Evolutionary conservation across 2,329 filamentous ascomycete species (phyloP), one percentile per base, ranked within the genome.

Genomic region (Hymenoscyphus fructigenus): DNA sequence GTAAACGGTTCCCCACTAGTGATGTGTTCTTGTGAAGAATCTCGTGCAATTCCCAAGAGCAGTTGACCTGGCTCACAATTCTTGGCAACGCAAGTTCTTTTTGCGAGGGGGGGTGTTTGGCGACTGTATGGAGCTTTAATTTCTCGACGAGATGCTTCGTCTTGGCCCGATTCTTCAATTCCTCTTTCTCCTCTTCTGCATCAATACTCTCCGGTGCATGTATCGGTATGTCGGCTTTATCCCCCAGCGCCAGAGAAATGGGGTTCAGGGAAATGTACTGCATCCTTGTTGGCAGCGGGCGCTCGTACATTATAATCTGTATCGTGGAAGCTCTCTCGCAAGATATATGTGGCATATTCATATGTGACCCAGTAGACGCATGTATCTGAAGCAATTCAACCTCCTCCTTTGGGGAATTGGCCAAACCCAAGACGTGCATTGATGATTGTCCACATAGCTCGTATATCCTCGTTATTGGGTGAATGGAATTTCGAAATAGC

Each of bases 31-130:
- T 94, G 72, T 97, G 92, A 70, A 99, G 82, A 47, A 97, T 82
- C 70, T 88, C 84, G 67, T 95, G 90, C 64, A 99, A 83, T 77
- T 99, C 96, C 80, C 89, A 93, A 0, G 93, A 92, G 83, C 95
- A 99, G 74, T 99, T 99, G 76, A 98, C 90, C 78, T 98, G 94
- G 72, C 93, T 92, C 70, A 97, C 85, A 65, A 98, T 93, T 64
- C 87, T 87, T 4, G 89, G 85, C 34, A 99, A 81, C 1, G 91
- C 90, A 67, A 87, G 85, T 76, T 99, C 95, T 73, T 97, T 94
- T 66, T 88, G 85, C 1, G 94, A 95, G 2, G 89, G 86, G 2
- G 86, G 80, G 74, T 91, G 91, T 69, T 88, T 88, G 62, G 91
- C 82, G 4, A 99, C 92, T 1, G 91, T 94, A 76, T 99, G 96